Percentiles rank a stretch among this genome's conserved stretches.
These are phyloP conservation scores for Barnettozyma sp. DNA, from an alignment of 805 yeast genomes.

Conservation along the genomic window DNA sequence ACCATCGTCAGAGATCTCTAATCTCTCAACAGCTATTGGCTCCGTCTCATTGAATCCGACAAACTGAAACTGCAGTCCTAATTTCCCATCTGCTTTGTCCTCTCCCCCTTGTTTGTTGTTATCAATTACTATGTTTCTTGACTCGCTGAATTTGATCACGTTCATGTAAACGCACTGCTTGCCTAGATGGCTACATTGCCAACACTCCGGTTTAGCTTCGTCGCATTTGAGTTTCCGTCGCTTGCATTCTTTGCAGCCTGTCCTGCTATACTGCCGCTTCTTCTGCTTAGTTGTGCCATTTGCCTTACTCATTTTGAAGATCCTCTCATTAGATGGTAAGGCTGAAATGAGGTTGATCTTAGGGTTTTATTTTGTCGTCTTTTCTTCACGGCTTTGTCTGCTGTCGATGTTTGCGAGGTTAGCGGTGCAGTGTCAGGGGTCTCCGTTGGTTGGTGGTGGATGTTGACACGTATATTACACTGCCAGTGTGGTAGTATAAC, in stretches of 20 bases:
- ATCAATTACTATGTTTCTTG: slow-evolving; percentile 12
- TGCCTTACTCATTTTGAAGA: not conserved
- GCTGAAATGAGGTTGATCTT: too few relatives aligned
- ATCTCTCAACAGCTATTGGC: too few relatives aligned
- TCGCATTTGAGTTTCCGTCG: slow-evolving; percentile 33
- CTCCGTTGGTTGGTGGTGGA: too few relatives aligned
- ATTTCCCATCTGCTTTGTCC: not conserved
- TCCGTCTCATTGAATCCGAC: not conserved
- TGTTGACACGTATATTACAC: too few relatives aligned
- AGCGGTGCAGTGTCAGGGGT: too few relatives aligned
- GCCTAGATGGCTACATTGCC: slow-evolving; percentile 33
- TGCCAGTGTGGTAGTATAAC: too few relatives aligned
- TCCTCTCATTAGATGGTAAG: too few relatives aligned
- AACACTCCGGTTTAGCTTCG: slow-evolving; percentile 27
- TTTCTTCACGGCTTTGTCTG: too few relatives aligned
- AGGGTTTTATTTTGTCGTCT: too few relatives aligned
- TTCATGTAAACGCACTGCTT: slow-evolving; percentile 34
- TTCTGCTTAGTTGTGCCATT: slow-evolving; percentile 14
- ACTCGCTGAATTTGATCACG: slow-evolving; percentile 18
- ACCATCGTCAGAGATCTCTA: too few relatives aligned
- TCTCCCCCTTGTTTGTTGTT: not conserved
- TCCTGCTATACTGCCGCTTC: slow-evolving; percentile 37
- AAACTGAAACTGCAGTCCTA: not conserved
- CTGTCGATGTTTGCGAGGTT: too few relatives aligned
- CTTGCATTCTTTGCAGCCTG: slow-evolving; percentile 42